Base-by-base conservation (phyloP, 306 rosid species). In the Pachyrhizus erosus region DNA sequence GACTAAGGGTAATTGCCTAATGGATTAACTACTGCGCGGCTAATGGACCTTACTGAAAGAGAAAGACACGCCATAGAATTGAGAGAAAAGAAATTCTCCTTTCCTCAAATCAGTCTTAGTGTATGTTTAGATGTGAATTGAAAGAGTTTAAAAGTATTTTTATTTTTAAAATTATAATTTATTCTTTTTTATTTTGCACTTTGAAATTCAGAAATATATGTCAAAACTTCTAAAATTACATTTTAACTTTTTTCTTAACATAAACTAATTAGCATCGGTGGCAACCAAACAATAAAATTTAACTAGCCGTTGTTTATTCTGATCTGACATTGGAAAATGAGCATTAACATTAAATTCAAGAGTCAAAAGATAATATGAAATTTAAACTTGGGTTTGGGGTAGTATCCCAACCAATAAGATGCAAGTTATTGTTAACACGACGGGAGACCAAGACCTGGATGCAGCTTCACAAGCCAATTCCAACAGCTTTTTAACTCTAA, bases 261-360 rank as follows among this genome's bases (percentile, higher is more conserved):
- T 39, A 39, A n/a, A n/a, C n/a, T n/a, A n/a, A n/a, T n/a, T n/a
- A n/a, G n/a, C n/a, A n/a, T n/a, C n/a, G n/a, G 24, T 57, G 33
- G 34, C 66, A 58, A 58, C 18, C 4, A 55, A 55, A 21, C 62
- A 55, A 55, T 13, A 60, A 26, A 26, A 26, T 26, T 60, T 12
- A 60, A 27, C 7, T 64, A 64, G 43, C 70, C 70, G 43, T 33
- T 65, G 46, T 62, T 66, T 27, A 4, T 61, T 61, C 10, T 77
- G 88, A 85, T 85, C 88, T 76, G 80, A 40, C 77, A 64, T 84
- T 79, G 85, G 76, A 66, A 82, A 87, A 46, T 9, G 90, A 79
- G 78, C 88, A 29, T 23, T 9, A 17, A 78, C 54, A 61, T 17
- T 45, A 62, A 52, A 65, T 20, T 62, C 11, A 46, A 73, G 49